phyloP scores from a whole-genome alignment of 1,284 basidiomycete species.

The Trametes pubescens region DNA sequence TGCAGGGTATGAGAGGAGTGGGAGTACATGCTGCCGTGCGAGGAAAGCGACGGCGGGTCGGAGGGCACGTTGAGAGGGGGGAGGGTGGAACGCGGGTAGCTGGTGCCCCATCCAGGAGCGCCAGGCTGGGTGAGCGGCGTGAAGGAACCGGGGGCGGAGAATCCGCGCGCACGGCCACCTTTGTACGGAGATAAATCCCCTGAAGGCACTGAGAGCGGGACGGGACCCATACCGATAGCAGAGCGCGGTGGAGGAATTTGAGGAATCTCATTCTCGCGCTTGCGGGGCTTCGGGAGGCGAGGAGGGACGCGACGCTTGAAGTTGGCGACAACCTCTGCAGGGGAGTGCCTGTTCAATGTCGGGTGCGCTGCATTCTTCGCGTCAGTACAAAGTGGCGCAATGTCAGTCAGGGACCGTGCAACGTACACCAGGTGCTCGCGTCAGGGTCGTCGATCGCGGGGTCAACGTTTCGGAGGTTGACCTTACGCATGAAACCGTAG shows the following conservation, averaged over 20 bases:
- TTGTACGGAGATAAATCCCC: conserved; percentile 52
- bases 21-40: conserved; percentile 60
- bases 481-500: conserved; percentile 95
- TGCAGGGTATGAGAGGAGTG: conserved; percentile 66
- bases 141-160: conserved; percentile 82
- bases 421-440: conserved; percentile 93
- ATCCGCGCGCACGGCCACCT: conserved; percentile 73
- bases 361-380: conserved; percentile 72
- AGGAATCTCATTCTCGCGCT: conserved; percentile 72
- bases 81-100: conserved; percentile 70
- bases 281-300: conserved; percentile 82
- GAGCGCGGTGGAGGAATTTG: conserved; percentile 75
- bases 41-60: conserved; percentile 65
- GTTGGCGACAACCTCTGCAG: conserved; percentile 85
- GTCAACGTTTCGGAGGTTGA: conserved; percentile 91
- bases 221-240: conserved; percentile 68
- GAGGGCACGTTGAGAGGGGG: conserved; percentile 85
- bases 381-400: conserved; percentile 27
- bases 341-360: conserved; percentile 86
- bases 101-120: conserved; percentile 62
- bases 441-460: conserved; percentile 92
- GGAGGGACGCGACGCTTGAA: conserved; percentile 95
- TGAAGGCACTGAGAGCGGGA: conserved; percentile 65
- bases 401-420: conserved; percentile 12
- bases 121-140: conserved; percentile 67